These are phyloP conservation scores for Phytophthora aleatoria DNA, from an alignment of 352 stramenopile genomes.

Conservation along the genomic window DNA sequence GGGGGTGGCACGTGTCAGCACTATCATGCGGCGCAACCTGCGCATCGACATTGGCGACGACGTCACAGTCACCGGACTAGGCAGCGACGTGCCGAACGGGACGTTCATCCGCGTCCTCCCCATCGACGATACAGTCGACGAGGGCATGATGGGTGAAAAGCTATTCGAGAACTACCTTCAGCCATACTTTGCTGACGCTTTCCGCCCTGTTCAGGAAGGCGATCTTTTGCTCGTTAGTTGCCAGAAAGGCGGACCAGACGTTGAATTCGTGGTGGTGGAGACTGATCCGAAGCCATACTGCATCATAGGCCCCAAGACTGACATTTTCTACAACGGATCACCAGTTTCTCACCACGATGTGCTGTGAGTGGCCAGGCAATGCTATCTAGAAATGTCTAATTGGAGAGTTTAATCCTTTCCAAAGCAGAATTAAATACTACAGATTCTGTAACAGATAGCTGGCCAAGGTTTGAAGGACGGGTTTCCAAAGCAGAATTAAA, in stretches of 20 bases:
- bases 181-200: constrained; percentile 2
- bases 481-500: no score
- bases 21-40: constrained; percentile 31
- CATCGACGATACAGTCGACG: constrained; percentile 29
- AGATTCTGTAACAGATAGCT: neutral
- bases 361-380: no score
- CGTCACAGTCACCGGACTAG: constrained; percentile 16
- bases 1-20: constrained; percentile 16
- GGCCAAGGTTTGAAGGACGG: constrained; percentile 12
- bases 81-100: constrained; percentile 18
- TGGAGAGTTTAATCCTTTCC: no score
- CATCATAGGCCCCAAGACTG: constrained; percentile 22
- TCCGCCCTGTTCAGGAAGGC: constrained; percentile 23
- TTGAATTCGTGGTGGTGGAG: constrained; percentile 14
- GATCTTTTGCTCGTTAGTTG: constrained; percentile 19
- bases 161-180: constrained; percentile 22
- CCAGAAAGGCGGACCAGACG: constrained; percentile 3
- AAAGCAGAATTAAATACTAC: no score
- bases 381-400: no score
- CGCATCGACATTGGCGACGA: constrained; percentile 21
- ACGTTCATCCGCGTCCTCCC: constrained; percentile 26
- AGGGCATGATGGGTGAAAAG: constrained; percentile 15
- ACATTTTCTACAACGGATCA: constrained; percentile 30
- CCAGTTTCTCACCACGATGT: constrained; percentile 7
- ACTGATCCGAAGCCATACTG: constrained; percentile 25